Evolutionary conservation across 345 rosid species (phyloP).

Genomic region (Arabidopsis arenosa): DNA sequence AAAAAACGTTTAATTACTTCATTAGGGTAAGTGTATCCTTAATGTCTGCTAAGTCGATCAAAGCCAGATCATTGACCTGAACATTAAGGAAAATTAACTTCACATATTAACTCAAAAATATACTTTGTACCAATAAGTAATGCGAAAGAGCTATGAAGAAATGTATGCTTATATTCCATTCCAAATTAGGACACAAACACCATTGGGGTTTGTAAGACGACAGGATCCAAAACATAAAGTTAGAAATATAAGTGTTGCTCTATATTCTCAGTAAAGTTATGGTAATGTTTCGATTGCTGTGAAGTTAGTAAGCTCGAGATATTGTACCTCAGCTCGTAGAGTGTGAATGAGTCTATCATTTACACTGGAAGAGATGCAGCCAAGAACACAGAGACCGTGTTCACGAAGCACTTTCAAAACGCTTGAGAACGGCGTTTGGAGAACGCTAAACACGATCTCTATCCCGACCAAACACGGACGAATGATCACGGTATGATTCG

Average conservation of each 20-base stretch:
- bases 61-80: slow-evolving; percentile 32
- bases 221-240: slow-evolving; percentile 8
- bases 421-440: slow-evolving; percentile 45
- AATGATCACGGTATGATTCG: slow-evolving; percentile 38
- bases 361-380: slow-evolving; percentile 28
- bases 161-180: not conserved
- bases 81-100: slow-evolving; percentile 20
- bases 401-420: slow-evolving; percentile 35
- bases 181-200: slow-evolving; percentile 1
- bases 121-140: not conserved
- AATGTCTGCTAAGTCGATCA: slow-evolving; percentile 32
- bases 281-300: not conserved
- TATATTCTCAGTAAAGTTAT: not conserved
- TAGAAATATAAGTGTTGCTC: not conserved
- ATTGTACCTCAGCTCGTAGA: slow-evolving; percentile 39
- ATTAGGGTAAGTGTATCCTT: slow-evolving; percentile 35
- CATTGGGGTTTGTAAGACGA: not conserved
- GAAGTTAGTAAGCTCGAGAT: slow-evolving; percentile 21
- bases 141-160: not conserved
- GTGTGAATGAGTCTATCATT: slow-evolving; percentile 36
- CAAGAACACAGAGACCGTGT: slow-evolving; percentile 35
- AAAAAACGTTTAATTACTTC: slow-evolving; percentile 2
- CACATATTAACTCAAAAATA: slow-evolving; percentile 9
- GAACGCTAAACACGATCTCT: slow-evolving; percentile 55
- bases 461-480: slow-evolving; percentile 52